Percentiles rank a stretch among this genome's conserved stretches.
These are phyloP conservation scores for Amylostereum areolatum DNA, from an alignment of 1,284 basidiomycete species.

Conservation along the genomic window DNA sequence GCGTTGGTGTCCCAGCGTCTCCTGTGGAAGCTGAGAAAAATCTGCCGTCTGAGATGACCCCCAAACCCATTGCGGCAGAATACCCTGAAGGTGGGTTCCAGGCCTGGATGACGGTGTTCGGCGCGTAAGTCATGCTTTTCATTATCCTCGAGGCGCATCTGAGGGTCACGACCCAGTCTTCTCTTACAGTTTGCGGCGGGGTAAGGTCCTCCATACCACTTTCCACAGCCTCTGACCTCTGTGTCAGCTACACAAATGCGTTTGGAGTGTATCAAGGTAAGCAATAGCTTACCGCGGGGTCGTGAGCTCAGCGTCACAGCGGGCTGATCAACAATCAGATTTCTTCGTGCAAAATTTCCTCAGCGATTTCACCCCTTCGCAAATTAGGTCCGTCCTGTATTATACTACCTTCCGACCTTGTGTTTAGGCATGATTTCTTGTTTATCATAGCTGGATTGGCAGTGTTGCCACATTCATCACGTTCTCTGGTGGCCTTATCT, in stretches of 20 bases:
- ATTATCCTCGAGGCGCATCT: background rate
- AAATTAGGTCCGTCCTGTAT: background rate
- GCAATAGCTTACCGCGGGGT: background rate
- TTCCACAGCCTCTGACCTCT: too few species aligned
- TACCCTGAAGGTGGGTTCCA: background rate
- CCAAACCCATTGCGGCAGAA: too few species aligned
- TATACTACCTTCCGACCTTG: background rate
- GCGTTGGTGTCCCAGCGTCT: too few species aligned
- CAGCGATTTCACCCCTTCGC: background rate
- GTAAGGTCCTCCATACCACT: too few species aligned
- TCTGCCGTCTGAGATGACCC: too few species aligned
- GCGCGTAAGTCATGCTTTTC: background rate
- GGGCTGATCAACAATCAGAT: background rate
- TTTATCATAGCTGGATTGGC: slow-evolving; percentile 7
- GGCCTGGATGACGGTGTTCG: background rate
- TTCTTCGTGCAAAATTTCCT: background rate
- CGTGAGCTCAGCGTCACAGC: background rate
- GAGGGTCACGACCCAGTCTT: background rate
- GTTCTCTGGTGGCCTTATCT: background rate
- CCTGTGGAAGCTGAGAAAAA: too few species aligned
- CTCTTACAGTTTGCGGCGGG: background rate
- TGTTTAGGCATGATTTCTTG: background rate
- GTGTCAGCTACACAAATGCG: background rate
- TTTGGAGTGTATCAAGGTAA: background rate
- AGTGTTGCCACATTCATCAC: slow-evolving; percentile 1